Conservation (phyloP, 2,329 filamentous ascomycete species). For the Nemania diffusa region DNA sequence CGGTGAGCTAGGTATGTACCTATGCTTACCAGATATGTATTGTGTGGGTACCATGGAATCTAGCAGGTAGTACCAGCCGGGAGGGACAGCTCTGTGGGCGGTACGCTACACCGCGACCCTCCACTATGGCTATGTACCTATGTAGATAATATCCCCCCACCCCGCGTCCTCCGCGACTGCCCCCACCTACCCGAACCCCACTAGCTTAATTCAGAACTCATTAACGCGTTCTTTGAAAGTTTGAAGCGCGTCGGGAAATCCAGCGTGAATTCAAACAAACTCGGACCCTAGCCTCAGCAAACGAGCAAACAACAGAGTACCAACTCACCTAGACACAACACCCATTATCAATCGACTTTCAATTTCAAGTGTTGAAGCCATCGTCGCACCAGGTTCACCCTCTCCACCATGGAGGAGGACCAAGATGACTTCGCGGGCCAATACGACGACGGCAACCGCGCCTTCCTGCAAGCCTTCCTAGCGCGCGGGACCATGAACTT, state of each 20-base stretch:
- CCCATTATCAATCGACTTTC: neutral
- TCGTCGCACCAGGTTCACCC: neutral
- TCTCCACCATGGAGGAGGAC: slow-evolving; percentile 43
- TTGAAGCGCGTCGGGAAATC: slow-evolving; percentile 1
- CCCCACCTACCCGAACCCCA: neutral
- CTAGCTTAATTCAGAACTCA: neutral
- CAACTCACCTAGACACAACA: too few species aligned
- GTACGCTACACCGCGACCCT: too few species aligned
- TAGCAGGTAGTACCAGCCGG: neutral
- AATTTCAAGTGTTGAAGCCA: neutral
- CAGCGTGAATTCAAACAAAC: neutral
- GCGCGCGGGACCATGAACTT: slow-evolving; percentile 81
- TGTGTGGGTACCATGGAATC: neutral
- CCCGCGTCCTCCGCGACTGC: neutral
- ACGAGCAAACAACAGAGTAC: neutral
- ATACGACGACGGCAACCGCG: slow-evolving; percentile 76
- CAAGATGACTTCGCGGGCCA: slow-evolving; percentile 49
- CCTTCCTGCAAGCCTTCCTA: slow-evolving; percentile 90
- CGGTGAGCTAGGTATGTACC: neutral
- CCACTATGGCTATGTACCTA: neutral
- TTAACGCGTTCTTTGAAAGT: slow-evolving; percentile 9
- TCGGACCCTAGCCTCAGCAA: neutral
- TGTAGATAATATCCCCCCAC: neutral
- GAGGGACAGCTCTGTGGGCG: neutral
- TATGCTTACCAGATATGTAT: neutral